Base-by-base conservation (phyloP, 2,329 filamentous ascomycete species). In the Myriosclerotinia duriaeana region DNA sequence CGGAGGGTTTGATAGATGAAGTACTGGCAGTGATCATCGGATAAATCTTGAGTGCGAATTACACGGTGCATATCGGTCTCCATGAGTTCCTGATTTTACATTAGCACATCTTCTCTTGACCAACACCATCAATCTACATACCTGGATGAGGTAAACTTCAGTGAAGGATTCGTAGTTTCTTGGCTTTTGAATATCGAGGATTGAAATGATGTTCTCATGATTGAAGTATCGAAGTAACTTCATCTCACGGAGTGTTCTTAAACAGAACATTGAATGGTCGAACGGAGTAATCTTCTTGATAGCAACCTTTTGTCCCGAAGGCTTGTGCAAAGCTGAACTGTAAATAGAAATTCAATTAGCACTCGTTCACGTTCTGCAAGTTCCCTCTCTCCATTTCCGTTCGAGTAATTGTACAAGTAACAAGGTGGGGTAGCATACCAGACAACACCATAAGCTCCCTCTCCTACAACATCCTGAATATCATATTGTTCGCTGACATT, bases 261-360 rank as follows among this genome's bases (percentile, higher is more conserved):
- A 82, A 79, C 94, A 97, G 84, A 97, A 97, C 93, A 97, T 97
- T 78, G 93, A 97, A 79, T 98, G 95, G 77, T 99, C 95, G 80
- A 99, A 99, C 7, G 95, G 95, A 0, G 93, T 98, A 76, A 99
- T 99, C 86, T 99, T 99, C 85, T 99, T 99, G 84, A 99, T 99
- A 69, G 95, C 95, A 68, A 99, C 95, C 81, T 98, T 98, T 80
- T 99, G 95, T 70, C 93, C 89, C 0, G 95, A 98, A 30, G 95
- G 95, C 82, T 98, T 98, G 84, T 99, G 95, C 73, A 98, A 89
- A 67, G 95, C 95, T 69, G 95, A 99, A 82, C 93, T 97, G 74
- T 44, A 54, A 14, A 60, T 40, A 48, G 22, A 59, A 54, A 44
- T 38, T 30, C 54, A 40, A 48, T 64, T 58, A 67, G 61, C 60